Conservation (phyloP, 1,139 yeast species). For the Citeromyces siamensis region DNA sequence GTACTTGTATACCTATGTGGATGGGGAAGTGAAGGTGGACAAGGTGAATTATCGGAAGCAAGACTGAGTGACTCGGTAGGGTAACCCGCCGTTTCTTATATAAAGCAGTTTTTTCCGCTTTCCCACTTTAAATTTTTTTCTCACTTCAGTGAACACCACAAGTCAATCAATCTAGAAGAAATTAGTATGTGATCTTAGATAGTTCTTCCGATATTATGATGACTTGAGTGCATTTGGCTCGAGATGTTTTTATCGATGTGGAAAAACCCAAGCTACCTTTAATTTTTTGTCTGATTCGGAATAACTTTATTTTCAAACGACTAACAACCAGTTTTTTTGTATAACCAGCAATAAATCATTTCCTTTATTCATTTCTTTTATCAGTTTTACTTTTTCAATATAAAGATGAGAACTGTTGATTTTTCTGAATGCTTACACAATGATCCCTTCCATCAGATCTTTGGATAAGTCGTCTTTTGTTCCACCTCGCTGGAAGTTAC, state of each 20-base stretch:
- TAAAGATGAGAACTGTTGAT: too few relatives aligned
- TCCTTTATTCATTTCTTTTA: too few relatives aligned
- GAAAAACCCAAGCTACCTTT: constrained; percentile 88
- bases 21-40: constrained; percentile 85
- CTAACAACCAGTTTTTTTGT: too few relatives aligned
- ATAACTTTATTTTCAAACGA: too few relatives aligned
- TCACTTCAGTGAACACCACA: neutral
- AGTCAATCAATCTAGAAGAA: neutral
- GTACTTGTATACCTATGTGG: constrained; percentile 72
- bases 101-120: too few relatives aligned
- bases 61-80: constrained; percentile 11
- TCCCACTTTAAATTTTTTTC: constrained; percentile 4
- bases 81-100: neutral
- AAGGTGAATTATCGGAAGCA: constrained; percentile 73
- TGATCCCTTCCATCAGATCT: constrained; percentile 18
- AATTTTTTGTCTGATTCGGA: constrained; percentile 21
- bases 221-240: constrained; percentile 96
- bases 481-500: constrained; percentile 32
- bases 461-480: constrained; percentile 38
- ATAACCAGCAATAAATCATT: too few relatives aligned
- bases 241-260: constrained; percentile 82
- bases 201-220: constrained; percentile 30
- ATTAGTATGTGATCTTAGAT: too few relatives aligned
- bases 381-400: too few relatives aligned
- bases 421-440: too few relatives aligned